phyloP scores from a whole-genome alignment of 352 stramenopile genomes.

The Thalassiosira hispida region DNA sequence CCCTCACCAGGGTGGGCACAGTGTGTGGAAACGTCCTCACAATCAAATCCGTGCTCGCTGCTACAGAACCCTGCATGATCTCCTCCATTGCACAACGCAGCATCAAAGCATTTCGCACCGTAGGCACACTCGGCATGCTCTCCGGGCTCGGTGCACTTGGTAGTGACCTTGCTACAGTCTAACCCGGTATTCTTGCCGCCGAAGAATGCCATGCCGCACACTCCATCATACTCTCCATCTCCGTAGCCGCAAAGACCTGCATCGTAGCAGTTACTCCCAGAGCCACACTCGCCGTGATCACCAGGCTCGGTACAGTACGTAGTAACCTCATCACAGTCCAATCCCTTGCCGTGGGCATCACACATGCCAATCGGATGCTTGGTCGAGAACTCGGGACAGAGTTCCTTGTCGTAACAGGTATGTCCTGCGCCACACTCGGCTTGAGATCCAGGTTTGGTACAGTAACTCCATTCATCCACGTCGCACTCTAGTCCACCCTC shows the following conservation, averaged over 20 bases:
- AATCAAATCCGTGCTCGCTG: slow-evolving; percentile 25
- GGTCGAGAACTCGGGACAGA: not conserved
- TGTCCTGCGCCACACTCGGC: slow-evolving; percentile 1
- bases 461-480: not conserved
- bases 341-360: not conserved
- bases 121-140: slow-evolving; percentile 1
- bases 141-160: slow-evolving; percentile 21
- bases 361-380: slow-evolving; percentile 3
- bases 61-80: slow-evolving; percentile 11
- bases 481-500: slow-evolving; percentile 11
- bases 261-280: slow-evolving; percentile 15
- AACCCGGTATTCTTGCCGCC: slow-evolving; percentile 1
- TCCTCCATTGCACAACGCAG: not conserved
- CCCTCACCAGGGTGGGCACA: slow-evolving; percentile 7
- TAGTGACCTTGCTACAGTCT: slow-evolving; percentile 20
- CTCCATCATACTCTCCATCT: not conserved
- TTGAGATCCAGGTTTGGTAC: not conserved
- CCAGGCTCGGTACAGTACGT: slow-evolving; percentile 25
- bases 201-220: not conserved
- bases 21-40: slow-evolving; percentile 6
- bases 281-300: slow-evolving; percentile 13
- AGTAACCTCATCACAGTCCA: slow-evolving; percentile 16
- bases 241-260: slow-evolving; percentile 11
- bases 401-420: slow-evolving; percentile 9
- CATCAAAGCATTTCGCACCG: not conserved